A percentile compares a stretch with the other conserved stretches of the same genome.
phyloP scores from a whole-genome alignment of 2,329 filamentous ascomycete genomes.

The Cladophialophora yegresii region DNA sequence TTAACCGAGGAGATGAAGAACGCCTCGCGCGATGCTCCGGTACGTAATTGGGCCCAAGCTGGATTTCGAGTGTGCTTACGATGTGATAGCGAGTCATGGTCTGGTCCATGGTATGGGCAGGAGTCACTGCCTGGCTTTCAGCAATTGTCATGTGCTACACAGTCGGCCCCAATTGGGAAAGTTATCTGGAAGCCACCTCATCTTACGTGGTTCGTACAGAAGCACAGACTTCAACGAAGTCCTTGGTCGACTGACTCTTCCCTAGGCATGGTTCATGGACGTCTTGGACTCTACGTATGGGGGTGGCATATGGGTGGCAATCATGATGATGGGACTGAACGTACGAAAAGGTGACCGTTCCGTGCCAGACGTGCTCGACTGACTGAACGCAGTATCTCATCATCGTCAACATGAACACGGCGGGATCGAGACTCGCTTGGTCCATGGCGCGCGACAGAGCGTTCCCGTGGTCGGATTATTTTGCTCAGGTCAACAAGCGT shows the following conservation, averaged over 20 bases:
- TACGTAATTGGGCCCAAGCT: neutral
- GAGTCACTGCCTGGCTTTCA: constrained; percentile 32
- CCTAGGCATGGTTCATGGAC: constrained; percentile 39
- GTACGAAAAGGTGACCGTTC: constrained; percentile 9
- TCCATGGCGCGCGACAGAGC: constrained; percentile 59
- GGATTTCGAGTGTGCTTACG: constrained; percentile 49
- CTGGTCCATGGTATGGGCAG: constrained; percentile 32
- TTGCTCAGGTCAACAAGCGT: constrained; percentile 55
- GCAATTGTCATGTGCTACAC: constrained; percentile 33
- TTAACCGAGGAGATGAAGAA: constrained; percentile 51
- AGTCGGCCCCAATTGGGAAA: constrained; percentile 30
- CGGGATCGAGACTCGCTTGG: constrained; percentile 31
- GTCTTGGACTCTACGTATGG: constrained; percentile 44
- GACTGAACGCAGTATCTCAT: constrained; percentile 25
- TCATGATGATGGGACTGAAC: constrained; percentile 35
- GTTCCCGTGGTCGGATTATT: constrained; percentile 58
- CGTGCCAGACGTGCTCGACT: neutral
- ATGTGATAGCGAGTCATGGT: constrained; percentile 30
- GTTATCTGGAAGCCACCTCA: constrained; percentile 29
- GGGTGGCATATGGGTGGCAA: constrained; percentile 32
- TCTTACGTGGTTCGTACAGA: constrained; percentile 27
- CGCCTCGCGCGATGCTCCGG: constrained; percentile 48
- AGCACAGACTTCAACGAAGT: neutral
- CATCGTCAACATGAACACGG: constrained; percentile 33
- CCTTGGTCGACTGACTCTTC: constrained; percentile 40